Conservation (phyloP, 2,329 filamentous ascomycete species). For the Colletotrichum melonis region DNA sequence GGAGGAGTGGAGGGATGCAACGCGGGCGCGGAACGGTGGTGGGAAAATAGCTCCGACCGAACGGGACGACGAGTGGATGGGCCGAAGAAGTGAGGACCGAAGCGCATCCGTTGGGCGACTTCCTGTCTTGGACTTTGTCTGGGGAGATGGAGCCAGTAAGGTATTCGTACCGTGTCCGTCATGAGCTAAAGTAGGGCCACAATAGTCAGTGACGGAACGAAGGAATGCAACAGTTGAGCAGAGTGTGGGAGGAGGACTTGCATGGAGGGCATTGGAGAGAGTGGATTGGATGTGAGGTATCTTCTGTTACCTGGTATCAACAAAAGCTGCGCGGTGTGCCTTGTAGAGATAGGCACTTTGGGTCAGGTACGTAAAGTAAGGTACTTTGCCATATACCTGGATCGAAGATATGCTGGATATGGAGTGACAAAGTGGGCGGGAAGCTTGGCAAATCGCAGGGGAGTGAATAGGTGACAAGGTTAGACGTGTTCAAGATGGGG, state of each 20-base stretch:
- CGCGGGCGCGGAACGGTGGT: constrained; percentile 3
- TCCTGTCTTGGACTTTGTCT: constrained; percentile 4
- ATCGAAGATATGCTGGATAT: neutral
- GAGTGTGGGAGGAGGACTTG: neutral
- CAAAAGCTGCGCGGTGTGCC: no score
- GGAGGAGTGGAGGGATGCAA: neutral
- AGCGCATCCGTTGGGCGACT: constrained; percentile 15
- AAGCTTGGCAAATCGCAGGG: constrained; percentile 19
- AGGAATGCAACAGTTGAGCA: neutral
- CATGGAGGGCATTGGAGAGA: neutral
- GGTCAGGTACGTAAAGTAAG: neutral
- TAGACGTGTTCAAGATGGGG: neutral
- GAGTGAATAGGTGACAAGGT: neutral
- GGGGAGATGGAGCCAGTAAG: neutral
- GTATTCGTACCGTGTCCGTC: constrained; percentile 12
- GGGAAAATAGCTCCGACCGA: constrained; percentile 33
- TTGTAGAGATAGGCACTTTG: neutral
- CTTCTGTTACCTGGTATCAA: no score
- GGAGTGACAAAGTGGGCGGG: neutral
- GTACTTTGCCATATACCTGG: no score
- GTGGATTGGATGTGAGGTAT: neutral
- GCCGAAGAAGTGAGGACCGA: constrained; percentile 35
- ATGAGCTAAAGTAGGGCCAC: constrained; percentile 9
- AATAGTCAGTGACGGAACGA: constrained; percentile 11
- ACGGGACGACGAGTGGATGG: constrained; percentile 28